Evolutionary conservation across 345 rosid species (phyloP).

Genomic region (Eucalyptus marginata): DNA sequence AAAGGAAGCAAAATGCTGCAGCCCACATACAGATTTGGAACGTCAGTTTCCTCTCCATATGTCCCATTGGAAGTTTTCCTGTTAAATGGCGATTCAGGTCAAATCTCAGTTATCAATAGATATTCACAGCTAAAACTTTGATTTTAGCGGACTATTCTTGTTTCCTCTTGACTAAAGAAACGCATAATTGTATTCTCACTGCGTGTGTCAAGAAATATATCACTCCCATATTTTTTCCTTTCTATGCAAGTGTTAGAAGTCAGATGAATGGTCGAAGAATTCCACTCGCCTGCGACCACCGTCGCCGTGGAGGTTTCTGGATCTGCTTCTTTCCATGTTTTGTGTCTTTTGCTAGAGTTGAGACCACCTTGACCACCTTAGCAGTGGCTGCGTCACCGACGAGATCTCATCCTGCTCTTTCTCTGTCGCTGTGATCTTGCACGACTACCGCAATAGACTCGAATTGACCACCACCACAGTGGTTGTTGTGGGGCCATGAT

Average conservation of each 20-base stretch:
- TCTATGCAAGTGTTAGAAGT: not conserved
- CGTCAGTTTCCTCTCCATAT: constrained; percentile 49
- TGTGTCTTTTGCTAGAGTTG: not conserved
- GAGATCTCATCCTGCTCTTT: not conserved
- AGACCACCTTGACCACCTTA: not conserved
- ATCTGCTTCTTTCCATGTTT: not conserved
- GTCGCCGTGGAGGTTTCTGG: not conserved
- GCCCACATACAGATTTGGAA: constrained; percentile 81
- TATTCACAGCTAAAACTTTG: constrained; percentile 22
- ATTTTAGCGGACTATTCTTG: not conserved
- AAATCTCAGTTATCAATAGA: constrained; percentile 59
- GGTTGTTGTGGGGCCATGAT: not conserved
- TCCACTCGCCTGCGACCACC: not conserved
- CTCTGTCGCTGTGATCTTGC: not conserved
- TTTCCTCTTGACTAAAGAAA: not conserved
- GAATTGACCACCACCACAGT: not conserved
- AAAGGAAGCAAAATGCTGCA: constrained; percentile 78
- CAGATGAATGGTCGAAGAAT: not conserved
- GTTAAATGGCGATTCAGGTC: constrained; percentile 87
- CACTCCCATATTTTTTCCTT: not conserved
- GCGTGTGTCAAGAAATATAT: not conserved
- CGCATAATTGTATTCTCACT: not conserved
- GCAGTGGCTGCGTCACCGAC: not conserved
- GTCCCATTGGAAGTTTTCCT: constrained; percentile 75
- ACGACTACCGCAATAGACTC: not conserved